Base-by-base conservation (phyloP, 768 basidiomycete genomes). In the Plicaturopsis crispa region DNA sequence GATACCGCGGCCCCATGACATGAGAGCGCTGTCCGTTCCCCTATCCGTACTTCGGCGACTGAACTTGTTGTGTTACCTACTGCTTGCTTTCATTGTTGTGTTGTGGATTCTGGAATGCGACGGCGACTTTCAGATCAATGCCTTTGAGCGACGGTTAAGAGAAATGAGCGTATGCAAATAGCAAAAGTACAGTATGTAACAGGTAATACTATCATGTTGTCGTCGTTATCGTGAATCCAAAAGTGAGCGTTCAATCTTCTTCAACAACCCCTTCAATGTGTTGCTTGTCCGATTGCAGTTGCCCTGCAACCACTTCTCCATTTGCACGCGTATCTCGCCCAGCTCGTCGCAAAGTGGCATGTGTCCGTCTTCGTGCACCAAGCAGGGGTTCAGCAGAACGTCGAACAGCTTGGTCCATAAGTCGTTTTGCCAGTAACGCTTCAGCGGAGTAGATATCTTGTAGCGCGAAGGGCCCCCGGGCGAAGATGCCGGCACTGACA, bases 361-460 rank as follows among this genome's bases (percentile, higher is more conserved):
- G 12, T 66, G 55, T 13, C 74, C 72, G 37, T 76, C 75, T 10
- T 67, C 53, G 11, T 72, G 67, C 13, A 76, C 72, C n/a, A 66
- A 48, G 24, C 67, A 61, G 1, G 96, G 84, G 58, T 98, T 98
- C 41, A 99, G 77, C 39, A 97, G 62, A 20, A 84, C 46, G 49
- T 93, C 84, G 55, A 99, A 97, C 31, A 96, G 52, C 38, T 72
- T 60, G 23, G 65, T 82, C 90, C 96, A 94, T 17, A 94, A 59
- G 17, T 87, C 84, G 32, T 68, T 73, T 60, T 98, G 92, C 90
- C 96, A 97, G 58, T 99, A 99, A 42, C 96, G 72, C 55, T 91
- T 91, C 51, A 93, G 71, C n/a, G 84, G 75, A 20, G 80, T 78
- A 12, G 75, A 66, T 36, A 91, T 73, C 66, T 75, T 83, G 63